Base-by-base conservation (phyloP, 108 stramenopile genomes). In the Mediolabrus comicus region DNA sequence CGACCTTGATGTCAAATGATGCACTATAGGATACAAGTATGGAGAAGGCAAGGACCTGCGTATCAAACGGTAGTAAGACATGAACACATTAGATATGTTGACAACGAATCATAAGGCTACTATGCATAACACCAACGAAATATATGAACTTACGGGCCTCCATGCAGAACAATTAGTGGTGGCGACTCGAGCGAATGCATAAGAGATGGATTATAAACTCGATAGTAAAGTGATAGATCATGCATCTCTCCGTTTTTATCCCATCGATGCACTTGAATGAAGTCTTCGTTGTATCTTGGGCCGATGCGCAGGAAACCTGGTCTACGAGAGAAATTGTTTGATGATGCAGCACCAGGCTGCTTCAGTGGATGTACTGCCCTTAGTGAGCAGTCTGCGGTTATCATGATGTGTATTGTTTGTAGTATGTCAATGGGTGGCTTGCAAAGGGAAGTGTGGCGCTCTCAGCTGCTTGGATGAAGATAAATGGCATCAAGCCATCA, bases 41-140 rank as follows among this genome's bases (percentile, higher is more conserved):
- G 74, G 67, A 29, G 81, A 82, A 34, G 81, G 81, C 27, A 82
- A 59, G n/a, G 65, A 79, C 14, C 75, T 77, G 49, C 25, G 59
- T 52, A 16, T 51, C 19, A 25, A 33, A 58, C 17, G 46, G 8
- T 58, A 1, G 0, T 1, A 36, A 53, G 52, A 22, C 16, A n/a
- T 9, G 13, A 29, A 24, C n/a, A n/a, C n/a, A n/a, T n/a, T n/a
- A n/a, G n/a, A n/a, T n/a, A n/a, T n/a, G n/a, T n/a, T n/a, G n/a
- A n/a, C n/a, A n/a, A n/a, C n/a, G n/a, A n/a, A n/a, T n/a, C n/a
- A n/a, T n/a, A n/a, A n/a, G n/a, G n/a, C n/a, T n/a, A n/a, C n/a
- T n/a, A n/a, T n/a, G n/a, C 31, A 46, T 26, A 62, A 51, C 33
- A 27, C 29, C 7, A 43, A 13, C 30, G 27, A 62, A 24, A 17